These are phyloP conservation scores for Boletus rex-veris DNA, from an alignment of 768 basidiomycete genomes.

Conservation along the genomic window DNA sequence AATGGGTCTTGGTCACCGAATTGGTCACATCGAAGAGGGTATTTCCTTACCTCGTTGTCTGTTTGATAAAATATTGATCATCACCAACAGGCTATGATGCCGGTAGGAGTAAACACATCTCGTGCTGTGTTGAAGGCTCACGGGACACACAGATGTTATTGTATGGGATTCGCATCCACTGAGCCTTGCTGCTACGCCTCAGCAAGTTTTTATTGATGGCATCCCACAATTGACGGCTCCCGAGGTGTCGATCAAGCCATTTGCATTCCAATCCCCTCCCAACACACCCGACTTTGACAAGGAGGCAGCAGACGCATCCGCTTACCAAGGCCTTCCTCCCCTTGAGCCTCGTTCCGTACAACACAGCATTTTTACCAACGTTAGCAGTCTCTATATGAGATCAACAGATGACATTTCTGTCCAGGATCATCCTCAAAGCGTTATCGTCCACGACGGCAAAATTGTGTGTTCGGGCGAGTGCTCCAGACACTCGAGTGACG, in stretches of 20 bases:
- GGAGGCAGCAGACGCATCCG: constrained; percentile 58
- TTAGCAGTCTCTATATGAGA: constrained; percentile 44
- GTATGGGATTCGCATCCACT: constrained; percentile 78
- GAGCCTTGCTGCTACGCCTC: constrained; percentile 67
- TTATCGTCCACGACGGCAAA: constrained; percentile 46
- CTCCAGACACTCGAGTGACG: constrained; percentile 21
- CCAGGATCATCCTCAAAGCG: constrained; percentile 25
- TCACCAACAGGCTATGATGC: constrained; percentile 41
- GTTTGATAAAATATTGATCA: background rate
- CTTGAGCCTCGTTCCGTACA: constrained; percentile 39
- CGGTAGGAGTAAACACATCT: constrained; percentile 23
- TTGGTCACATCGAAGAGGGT: constrained; percentile 60
- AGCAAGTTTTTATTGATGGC: constrained; percentile 82
- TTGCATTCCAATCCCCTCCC: constrained; percentile 44
- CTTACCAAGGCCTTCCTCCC: constrained; percentile 75
- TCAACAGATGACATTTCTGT: constrained; percentile 24
- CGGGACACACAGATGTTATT: constrained; percentile 51
- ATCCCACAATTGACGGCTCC: constrained; percentile 63
- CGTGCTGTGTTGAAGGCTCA: background rate
- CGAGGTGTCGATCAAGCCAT: constrained; percentile 36
- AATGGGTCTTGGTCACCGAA: constrained; percentile 70
- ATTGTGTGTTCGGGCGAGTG: constrained; percentile 47
- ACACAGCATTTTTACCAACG: constrained; percentile 63
- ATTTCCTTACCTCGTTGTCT: background rate
- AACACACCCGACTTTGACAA: constrained; percentile 66